phyloP scores from a whole-genome alignment of 73 alveolate genomes.

The Tetrahymena elliotti region DNA sequence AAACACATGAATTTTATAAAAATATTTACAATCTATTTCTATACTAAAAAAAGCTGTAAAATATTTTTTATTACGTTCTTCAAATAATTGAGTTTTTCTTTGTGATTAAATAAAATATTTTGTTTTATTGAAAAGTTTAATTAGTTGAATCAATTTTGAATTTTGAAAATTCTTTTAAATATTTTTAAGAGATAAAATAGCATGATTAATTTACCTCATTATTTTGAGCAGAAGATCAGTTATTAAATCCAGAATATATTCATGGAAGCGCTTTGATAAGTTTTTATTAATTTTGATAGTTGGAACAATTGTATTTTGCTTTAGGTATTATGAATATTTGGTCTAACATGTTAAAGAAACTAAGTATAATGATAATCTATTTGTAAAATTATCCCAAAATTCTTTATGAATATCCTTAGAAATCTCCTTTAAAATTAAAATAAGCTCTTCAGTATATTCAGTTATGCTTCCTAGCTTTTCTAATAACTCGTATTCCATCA shows the following conservation, averaged over 20 bases:
- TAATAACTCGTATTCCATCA: neutral
- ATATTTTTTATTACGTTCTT: too few species aligned
- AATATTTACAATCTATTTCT: too few species aligned
- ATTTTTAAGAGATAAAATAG: neutral
- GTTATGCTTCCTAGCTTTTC: neutral
- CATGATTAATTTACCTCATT: neutral
- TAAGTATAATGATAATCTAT: neutral
- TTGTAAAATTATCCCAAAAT: neutral
- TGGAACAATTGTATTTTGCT: neutral
- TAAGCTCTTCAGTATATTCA: neutral
- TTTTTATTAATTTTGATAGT: neutral
- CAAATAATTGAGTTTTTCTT: too few species aligned
- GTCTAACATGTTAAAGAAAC: neutral
- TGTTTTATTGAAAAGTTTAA: too few species aligned
- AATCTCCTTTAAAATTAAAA: neutral
- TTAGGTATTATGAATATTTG: neutral
- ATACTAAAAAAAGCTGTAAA: too few species aligned
- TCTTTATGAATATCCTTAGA: neutral
- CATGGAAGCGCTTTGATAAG: neutral
- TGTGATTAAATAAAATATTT: too few species aligned
- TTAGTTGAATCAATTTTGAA: too few species aligned
- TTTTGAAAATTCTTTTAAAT: too few species aligned
- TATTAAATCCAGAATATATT: neutral
- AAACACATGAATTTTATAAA: too few species aligned
- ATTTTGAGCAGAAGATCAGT: neutral